Base-by-base conservation (phyloP, 352 stramenopile species). In the Phytopythium litorale region DNA sequence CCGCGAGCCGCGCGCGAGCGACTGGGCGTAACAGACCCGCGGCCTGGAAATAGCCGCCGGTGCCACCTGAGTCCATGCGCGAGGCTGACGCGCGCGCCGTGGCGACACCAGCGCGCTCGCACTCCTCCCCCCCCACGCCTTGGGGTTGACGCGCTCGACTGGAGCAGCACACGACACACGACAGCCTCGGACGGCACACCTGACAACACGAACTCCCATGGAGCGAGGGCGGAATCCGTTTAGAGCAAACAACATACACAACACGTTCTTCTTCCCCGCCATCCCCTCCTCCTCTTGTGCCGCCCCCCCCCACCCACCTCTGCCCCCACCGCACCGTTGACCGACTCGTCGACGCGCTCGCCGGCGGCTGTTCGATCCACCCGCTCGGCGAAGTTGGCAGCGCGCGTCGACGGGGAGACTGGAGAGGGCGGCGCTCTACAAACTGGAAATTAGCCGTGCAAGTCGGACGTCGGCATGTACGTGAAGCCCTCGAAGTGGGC, bases 401-500 rank as follows among this genome's bases (percentile, higher is more conserved):
- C 32, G 13, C 7, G 8, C 21, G 21, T 12, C 23, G 32, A 28
- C 32, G n/a, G 19, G n/a, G 35, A 32, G 35, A 32, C 28, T 32
- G 54, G 15, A 16, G 35, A 19, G 52, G 19, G 21, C 33, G 18
- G 42, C 55, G 16, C 42, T 60, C 55, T 60, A 60, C 55, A 37
- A 51, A 38, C 15, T 60, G 8, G 18, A 15, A 15, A 55, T 43
- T 60, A 66, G 62, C 75, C 65, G 68, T 61, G 77, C 67, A 92
- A 64, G 64, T 86, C 72, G 63, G 73, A 80, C 46, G 75, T 73
- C 4, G 87, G 87, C 78, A 93, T 93, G 77, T 97, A 98, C 19
- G 94, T 98, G 66, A 98, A 98, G 30, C 83, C 89, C 61, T 98
- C 87, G 65, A 98, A 98, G 69, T 97, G 84, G 13, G 88, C 80